Percentiles rank a stretch among this genome's conserved stretches.
Evolutionary conservation across 768 basidiomycete species (phyloP).

Genomic region (Macrolepiota dolichaula): DNA sequence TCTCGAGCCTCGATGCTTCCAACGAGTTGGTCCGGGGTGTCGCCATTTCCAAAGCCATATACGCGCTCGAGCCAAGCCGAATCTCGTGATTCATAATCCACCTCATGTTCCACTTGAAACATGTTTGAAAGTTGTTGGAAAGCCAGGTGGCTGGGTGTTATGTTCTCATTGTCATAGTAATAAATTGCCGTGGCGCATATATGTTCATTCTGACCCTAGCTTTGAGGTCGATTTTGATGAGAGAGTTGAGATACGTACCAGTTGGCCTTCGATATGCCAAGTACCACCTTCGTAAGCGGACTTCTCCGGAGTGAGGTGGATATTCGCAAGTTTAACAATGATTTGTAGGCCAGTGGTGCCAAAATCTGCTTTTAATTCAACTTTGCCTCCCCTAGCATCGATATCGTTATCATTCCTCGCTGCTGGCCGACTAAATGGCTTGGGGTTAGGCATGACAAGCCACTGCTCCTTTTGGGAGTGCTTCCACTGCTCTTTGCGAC

Average conservation of each 20-base stretch:
- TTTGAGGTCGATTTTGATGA: neutral
- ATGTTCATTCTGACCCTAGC: conserved; percentile 26
- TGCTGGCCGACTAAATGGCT: neutral
- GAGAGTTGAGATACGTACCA: conserved; percentile 8
- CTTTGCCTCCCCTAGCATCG: neutral
- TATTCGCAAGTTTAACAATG: conserved; percentile 21
- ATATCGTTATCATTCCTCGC: neutral
- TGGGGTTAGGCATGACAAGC: neutral
- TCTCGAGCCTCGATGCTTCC: conserved; percentile 31
- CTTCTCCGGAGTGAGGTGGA: conserved; percentile 16
- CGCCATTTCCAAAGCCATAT: conserved; percentile 22
- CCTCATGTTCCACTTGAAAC: neutral
- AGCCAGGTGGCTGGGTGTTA: conserved; percentile 19
- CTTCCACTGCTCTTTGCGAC: neutral
- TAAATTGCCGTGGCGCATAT: conserved; percentile 28
- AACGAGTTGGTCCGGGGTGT: conserved; percentile 23
- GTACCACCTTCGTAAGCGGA: no score
- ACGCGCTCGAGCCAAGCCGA: conserved; percentile 26
- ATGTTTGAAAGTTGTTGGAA: conserved; percentile 19
- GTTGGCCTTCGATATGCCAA: conserved; percentile 16
- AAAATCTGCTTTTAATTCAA: conserved; percentile 11
- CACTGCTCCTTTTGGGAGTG: neutral
- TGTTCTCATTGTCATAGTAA: conserved; percentile 25
- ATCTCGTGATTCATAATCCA: conserved; percentile 22
- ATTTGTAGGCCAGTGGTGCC: conserved; percentile 14